Base-by-base conservation (phyloP, 148 eudicot species). In the Heliosperma pusillum region DNA sequence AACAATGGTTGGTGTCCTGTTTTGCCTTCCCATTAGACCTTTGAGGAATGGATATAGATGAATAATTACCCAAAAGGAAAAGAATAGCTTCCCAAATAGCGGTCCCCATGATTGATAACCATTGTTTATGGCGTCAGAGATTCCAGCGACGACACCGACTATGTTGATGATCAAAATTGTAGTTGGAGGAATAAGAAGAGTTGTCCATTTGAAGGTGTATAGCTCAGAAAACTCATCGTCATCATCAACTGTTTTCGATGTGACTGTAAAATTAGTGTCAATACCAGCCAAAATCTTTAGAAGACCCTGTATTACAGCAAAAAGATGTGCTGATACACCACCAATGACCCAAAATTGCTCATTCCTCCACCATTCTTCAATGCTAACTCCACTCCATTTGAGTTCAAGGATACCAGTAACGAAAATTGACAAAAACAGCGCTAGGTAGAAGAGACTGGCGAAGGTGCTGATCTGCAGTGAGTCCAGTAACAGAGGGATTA, bases 311-410 rank as follows among this genome's bases (percentile, higher is more conserved):
- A 94, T 76, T 10, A 94, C 98, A 0, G 98, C 98, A 78, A 94
- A 94, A 20, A 94, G 89, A 71, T 94, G 98, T 17, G 98, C 98
- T 64, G 98, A 94, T 7, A 94, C 88, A 63, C 98, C 98, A 66
- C 98, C 97, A 52, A 93, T 93, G 69, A 93, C 97, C 97, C 97
- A 90, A 85, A 93, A 93, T 53, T 94, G 98, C 85, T 94, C 98
- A 47, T 94, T 94, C 80, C 98, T 94, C 98, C 98, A 94, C 98
- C 98, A 94, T 77, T 94, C 98, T 78, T 94, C 98, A 30, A 94
- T 91, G 89, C 98, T 89, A 10, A 94, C 98, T 76, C 98, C 98
- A 47, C 98, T 94, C 98, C 98, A 94, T 78, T 93, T 86, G 47
- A 94, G 92, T 89, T 94, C 98, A 59, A 94, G 96, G 70, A 94